These are phyloP conservation scores for Cardamine resedifolia DNA, from an alignment of 345 rosid species.

Conservation along the genomic window DNA sequence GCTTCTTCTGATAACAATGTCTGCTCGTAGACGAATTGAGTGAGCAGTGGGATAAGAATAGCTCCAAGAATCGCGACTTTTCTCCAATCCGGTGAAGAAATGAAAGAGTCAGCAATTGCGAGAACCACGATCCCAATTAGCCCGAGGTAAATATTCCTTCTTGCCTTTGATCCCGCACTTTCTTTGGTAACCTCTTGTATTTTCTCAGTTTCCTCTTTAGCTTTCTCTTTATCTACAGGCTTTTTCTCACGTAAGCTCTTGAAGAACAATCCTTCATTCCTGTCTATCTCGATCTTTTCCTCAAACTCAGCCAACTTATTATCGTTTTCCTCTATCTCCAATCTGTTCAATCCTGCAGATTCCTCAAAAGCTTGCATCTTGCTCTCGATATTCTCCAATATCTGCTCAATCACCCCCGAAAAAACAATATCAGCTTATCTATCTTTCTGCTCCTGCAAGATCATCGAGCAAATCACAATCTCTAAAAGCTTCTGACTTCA, in stretches of 20 bases:
- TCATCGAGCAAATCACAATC: constrained; percentile 19
- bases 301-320: constrained; percentile 64
- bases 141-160: constrained; percentile 73
- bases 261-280: constrained; percentile 88
- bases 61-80: constrained; percentile 87
- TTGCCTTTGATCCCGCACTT: constrained; percentile 56
- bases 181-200: constrained; percentile 50
- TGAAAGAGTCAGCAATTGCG: constrained; percentile 60
- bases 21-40: constrained; percentile 73
- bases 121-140: constrained; percentile 52
- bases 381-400: constrained; percentile 78
- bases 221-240: constrained; percentile 51
- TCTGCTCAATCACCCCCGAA: constrained; percentile 47
- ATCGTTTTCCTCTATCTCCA: constrained; percentile 68
- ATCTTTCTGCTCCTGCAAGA: constrained; percentile 11
- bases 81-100: constrained; percentile 72
- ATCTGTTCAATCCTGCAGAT: constrained; percentile 59
- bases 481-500: constrained; percentile 8
- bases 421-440: constrained; percentile 2
- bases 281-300: constrained; percentile 61
- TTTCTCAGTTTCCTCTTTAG: constrained; percentile 60
- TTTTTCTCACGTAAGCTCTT: constrained; percentile 62
- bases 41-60: constrained; percentile 65
- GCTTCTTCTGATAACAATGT: constrained; percentile 57
- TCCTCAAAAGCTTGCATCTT: constrained; percentile 88